Evolutionary conservation across 805 yeast genomes (phyloP).

Genomic region (Saitoella complicata): DNA sequence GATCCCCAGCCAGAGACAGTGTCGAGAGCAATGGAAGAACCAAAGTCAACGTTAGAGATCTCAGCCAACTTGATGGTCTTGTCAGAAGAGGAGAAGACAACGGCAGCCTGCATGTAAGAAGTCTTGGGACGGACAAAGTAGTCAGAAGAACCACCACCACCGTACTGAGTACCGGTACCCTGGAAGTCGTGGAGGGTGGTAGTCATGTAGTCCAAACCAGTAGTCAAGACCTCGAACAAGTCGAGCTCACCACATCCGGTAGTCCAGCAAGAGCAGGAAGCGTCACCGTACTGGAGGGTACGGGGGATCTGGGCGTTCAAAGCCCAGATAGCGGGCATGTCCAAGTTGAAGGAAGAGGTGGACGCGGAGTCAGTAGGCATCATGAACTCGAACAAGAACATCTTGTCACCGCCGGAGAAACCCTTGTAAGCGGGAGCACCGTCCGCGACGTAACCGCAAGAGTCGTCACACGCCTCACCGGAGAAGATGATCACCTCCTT

Average conservation of each 20-base stretch:
- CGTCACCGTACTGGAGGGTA: constrained; percentile 79
- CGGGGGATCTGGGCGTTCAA: constrained; percentile 93
- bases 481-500: constrained; percentile 73
- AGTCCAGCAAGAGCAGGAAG: constrained; percentile 86
- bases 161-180: constrained; percentile 35
- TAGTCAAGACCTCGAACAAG: constrained; percentile 68
- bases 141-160: constrained; percentile 78
- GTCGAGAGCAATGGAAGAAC: constrained; percentile 33
- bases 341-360: constrained; percentile 43
- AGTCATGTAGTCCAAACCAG: constrained; percentile 55
- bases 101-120: constrained; percentile 77
- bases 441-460: constrained; percentile 74
- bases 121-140: constrained; percentile 75
- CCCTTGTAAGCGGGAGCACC: constrained; percentile 92
- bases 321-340: constrained; percentile 98
- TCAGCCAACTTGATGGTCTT: constrained; percentile 38
- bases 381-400: constrained; percentile 81
- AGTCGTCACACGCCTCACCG: constrained; percentile 26
- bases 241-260: constrained; percentile 98
- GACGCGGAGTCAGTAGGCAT: constrained; percentile 62
- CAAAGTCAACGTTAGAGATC: constrained; percentile 40
- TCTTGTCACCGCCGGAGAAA: constrained; percentile 67
- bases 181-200: constrained; percentile 75
- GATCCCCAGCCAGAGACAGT: constrained; percentile 24
- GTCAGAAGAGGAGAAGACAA: constrained; percentile 42